Evolutionary conservation across 2,329 filamentous ascomycete genomes (phyloP), one percentile per base, ranked within the genome.

Genomic region (Nemania diffusa): DNA sequence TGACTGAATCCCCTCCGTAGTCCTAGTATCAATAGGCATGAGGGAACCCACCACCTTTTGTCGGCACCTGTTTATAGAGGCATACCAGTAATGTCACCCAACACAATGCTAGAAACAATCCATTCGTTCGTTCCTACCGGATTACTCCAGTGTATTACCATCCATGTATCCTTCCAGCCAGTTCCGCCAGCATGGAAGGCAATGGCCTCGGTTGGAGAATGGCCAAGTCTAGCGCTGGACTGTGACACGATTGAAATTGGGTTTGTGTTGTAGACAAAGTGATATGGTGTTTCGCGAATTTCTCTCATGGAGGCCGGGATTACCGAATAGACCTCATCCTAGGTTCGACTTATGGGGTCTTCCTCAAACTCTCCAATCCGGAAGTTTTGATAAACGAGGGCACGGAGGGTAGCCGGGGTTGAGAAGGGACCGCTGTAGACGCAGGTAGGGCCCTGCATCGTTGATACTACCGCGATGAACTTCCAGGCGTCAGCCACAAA

Each of bases 91-190:
- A 66, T 62, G 9, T 60, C 29, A 11, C 13, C 15, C 34, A 61
- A 7, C 1, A 67, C 57, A 15, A 70, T 63, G 3, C 61, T 48
- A 9, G 69, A 65, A 5, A 70, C 51, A n/a, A 67, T 40, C 69
- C 67, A 71, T 17, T 59, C 29, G 26, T 64, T 59, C 27, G 32
- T 32, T 17, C 15, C n/a, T 3, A 32, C 57, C 6, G 52, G 13
- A 15, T 37, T 48, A 50, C 27, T 68, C 68, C 63, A 71, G 26
- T 68, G 67, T 20, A 70, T 40, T 6, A 70, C 26, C 68, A 68
- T 71, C 69, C 68, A 71, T 29, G 42, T 56, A 20, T 68, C 64
- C 17, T 13, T 29, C 65, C 56, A 59, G 42, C 60, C 60, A 8
- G 57, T 58, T 22, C 57, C 63, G 24, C 57, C 65, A 17, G 61